Conservation (phyloP, 2,329 filamentous ascomycete species). For the Ciborinia camelliae region DNA sequence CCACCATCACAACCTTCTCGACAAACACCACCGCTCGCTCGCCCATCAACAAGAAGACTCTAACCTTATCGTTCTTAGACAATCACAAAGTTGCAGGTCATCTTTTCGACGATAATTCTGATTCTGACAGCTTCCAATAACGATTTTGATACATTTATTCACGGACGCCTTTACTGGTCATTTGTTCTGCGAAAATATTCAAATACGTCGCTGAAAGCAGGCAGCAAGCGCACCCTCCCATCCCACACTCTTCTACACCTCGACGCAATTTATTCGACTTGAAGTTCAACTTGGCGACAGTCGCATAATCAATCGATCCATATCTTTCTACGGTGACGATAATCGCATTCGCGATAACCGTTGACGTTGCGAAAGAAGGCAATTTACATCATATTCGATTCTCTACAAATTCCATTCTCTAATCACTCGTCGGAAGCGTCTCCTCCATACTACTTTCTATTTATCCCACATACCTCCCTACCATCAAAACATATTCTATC, state of each 20-base stretch:
- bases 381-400: not conserved
- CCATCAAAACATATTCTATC: not conserved
- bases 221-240: slow-evolving; percentile 24
- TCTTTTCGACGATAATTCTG: slow-evolving; percentile 37
- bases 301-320: not conserved
- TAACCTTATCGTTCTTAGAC: slow-evolving; percentile 36
- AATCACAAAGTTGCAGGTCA: slow-evolving; percentile 39
- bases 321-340: not conserved
- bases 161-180: slow-evolving; percentile 63
- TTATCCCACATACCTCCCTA: not conserved
- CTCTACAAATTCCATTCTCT: not conserved
- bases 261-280: not conserved
- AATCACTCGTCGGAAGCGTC: not conserved
- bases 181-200: slow-evolving; percentile 35
- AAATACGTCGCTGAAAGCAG: slow-evolving; percentile 39
- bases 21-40: slow-evolving; percentile 20
- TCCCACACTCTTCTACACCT: not conserved
- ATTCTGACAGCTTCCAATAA: slow-evolving; percentile 35
- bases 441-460: not conserved
- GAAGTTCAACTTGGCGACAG: not conserved
- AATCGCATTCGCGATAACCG: not conserved
- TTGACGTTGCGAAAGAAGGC: slow-evolving; percentile 9
- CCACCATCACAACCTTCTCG: slow-evolving; percentile 14
- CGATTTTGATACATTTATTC: slow-evolving; percentile 36
- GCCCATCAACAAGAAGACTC: slow-evolving; percentile 36